Evolutionary conservation across 1,284 basidiomycete genomes (phyloP), one percentile per base, ranked within the genome.

Genomic region (Ustilago tritici): DNA sequence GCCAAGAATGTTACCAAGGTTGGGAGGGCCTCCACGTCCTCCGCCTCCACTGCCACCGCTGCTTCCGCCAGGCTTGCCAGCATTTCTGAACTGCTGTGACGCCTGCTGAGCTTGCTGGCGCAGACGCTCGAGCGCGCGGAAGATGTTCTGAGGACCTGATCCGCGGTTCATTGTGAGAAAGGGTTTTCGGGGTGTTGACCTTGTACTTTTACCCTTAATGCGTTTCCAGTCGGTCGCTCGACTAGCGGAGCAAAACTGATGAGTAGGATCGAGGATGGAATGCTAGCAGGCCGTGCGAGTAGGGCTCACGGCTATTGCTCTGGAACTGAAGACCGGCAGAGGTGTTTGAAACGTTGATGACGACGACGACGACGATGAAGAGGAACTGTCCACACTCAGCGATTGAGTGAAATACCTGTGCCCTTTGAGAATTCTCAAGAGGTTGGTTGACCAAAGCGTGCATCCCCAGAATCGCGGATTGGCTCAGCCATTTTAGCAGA

Each of bases 1-100:
- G 10, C 93, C 91, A 79, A 95, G 90, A 56, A 93, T 86, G 56
- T 70, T 54, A 34, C 68, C 65, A 41, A 82, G 68, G 73, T 79
- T 82, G 62, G 80, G 69, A 15, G 76, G 76, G 71, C 88, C 89
- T 46, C 89, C 87, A 38, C 89, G 87, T 68, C 88, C 77, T 5
- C 88, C 80, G 80, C 82, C 82, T n/a, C 84, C 79, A 35, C 86
- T 78, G 31, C 70, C 64, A 17, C 65, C 66, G 56, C 74, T 70
- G 47, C 63, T 61, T 62, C 75, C 74, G 43, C 71, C 70, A 6
- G 70, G 63, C 67, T 79, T 61, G 64, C 56, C 59, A 70, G 79
- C 78, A 78, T 81, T 72, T 54, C 31, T 41, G 35, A 77, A 73
- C 49, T 77, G 75, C 43, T 62, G 59, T 10, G 76, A 73, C 47